Evolutionary conservation across 768 basidiomycete species (phyloP).

Genomic region (Dioszegia crocea): DNA sequence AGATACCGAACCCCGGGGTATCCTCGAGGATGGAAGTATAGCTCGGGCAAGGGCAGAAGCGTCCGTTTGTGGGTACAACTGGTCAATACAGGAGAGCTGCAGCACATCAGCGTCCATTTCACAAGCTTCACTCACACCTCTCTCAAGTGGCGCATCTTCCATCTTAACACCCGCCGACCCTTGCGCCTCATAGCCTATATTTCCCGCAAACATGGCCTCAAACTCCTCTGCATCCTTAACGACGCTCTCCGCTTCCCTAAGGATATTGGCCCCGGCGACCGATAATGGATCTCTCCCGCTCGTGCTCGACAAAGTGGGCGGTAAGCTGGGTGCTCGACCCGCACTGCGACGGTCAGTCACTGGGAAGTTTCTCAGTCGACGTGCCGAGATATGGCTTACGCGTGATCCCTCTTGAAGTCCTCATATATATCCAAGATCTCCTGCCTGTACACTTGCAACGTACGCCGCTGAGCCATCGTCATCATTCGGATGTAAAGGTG

Average conservation of each 20-base stretch:
- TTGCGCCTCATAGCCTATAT: too few species aligned
- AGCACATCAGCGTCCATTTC: too few species aligned
- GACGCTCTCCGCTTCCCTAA: slow-evolving; percentile 1
- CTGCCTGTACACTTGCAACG: slow-evolving; percentile 7
- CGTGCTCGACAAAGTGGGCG: background rate
- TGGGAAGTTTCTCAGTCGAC: background rate
- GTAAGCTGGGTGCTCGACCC: background rate
- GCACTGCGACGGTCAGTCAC: background rate
- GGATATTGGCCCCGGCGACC: background rate
- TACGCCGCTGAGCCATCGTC: background rate
- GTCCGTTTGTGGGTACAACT: too few species aligned
- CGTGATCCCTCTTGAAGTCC: background rate
- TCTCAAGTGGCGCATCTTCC: background rate
- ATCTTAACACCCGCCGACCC: too few species aligned
- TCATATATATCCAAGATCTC: slow-evolving; percentile 8
- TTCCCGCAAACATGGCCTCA: background rate
- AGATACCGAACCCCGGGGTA: too few species aligned
- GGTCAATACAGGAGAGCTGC: too few species aligned
- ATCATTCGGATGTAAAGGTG: slow-evolving; percentile 19
- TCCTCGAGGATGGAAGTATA: too few species aligned
- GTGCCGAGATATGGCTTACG: background rate
- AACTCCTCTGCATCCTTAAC: slow-evolving; percentile 1
- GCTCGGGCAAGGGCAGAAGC: too few species aligned
- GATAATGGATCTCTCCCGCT: background rate
- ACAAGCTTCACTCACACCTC: too few species aligned